Evolutionary conservation across 768 basidiomycete species (phyloP).

Genomic region (Paxillus involutus): DNA sequence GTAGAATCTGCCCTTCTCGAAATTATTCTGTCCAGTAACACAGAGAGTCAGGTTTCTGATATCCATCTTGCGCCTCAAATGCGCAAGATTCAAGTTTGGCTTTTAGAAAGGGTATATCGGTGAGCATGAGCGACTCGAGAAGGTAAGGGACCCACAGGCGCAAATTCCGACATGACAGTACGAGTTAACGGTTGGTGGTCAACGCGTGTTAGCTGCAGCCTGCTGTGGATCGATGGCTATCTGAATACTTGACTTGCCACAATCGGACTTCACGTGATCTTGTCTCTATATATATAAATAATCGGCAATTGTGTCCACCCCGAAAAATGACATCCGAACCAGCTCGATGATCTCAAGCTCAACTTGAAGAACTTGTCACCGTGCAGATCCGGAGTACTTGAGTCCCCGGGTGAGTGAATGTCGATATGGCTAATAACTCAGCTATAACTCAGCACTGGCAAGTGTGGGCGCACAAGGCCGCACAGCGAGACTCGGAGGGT

Average conservation of each 20-base stretch:
- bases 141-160: constrained; percentile 26
- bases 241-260: constrained; percentile 18
- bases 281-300: not conserved
- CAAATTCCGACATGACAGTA: constrained; percentile 24
- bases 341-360: not conserved
- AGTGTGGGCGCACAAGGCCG: constrained; percentile 1
- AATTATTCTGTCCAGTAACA: constrained; percentile 6
- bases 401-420: not conserved
- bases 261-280: constrained; percentile 10
- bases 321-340: not conserved
- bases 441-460: not conserved
- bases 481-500: too few species aligned
- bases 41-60: constrained; percentile 23
- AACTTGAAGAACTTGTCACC: not conserved
- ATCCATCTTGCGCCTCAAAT: constrained; percentile 25
- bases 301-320: too few species aligned
- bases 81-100: constrained; percentile 18
- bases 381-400: not conserved
- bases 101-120: constrained; percentile 5
- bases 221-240: constrained; percentile 12
- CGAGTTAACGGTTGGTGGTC: not conserved
- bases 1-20: constrained; percentile 19
- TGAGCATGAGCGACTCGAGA: not conserved
- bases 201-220: constrained; percentile 23
- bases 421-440: too few species aligned